Evolutionary conservation across 2,329 filamentous ascomycete species (phyloP), one percentile per base, ranked within the genome.

Genomic region (Aspergillus ustus): DNA sequence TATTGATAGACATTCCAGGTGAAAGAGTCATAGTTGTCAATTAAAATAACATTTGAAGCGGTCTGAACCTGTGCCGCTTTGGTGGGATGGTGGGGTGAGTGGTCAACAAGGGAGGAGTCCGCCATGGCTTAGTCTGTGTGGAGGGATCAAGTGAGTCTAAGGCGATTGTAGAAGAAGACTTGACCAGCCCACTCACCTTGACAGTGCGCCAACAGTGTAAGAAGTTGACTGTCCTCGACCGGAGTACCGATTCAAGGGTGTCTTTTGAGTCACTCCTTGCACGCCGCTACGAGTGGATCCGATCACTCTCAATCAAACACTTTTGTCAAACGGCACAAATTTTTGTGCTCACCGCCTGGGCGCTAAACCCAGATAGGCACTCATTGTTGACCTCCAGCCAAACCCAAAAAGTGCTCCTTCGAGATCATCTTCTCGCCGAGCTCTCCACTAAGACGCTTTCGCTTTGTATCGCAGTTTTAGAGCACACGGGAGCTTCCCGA

Each of bases 1-100:
- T 99, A 99, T 78, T 99, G 96, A 78, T 98, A 99, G 62, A 99
- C 92, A 74, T 99, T 99, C 92, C 93, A 99, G 62, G 94, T 97
- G 78, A 99, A 99, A 3, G 95, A 98, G 79, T 99, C 95, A 79
- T 98, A 99, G 80, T 99, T 99, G 83, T 99, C 95, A 72, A 99
- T 97, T 66, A 99, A 85, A 65, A 99, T 86, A 61, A 99, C 85
- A 78, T 98, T 98, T 60, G 90, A 91, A 28, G 95, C 95, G 54
- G 89, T 93, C 25, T 89, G 77, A 57, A 97, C 83, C 40, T 89
- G 88, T 56, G 88, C 82, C 31, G 89, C 89, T 56, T 90, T 89
- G 66, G 90, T 85, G 62, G 92, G 91, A 77, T 97, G 89, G 71
- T 73, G 76, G 71, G 93, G 93, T 63, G 94, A 97, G 78, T 97